Base-by-base conservation (phyloP, 129 eudicot genomes). In the Chrysanthemum makinoi region DNA sequence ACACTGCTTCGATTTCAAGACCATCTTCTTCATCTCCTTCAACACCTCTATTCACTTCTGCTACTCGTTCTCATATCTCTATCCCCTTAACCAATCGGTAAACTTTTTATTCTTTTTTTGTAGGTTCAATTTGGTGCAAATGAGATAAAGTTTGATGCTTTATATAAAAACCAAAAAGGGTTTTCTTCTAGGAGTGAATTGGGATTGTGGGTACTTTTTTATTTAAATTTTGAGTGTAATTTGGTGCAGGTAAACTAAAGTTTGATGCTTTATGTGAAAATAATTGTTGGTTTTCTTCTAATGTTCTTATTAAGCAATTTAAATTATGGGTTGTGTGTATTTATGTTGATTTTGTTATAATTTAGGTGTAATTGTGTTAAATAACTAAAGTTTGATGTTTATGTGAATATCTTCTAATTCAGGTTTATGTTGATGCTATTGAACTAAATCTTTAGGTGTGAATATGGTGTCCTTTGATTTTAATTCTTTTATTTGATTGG, bases 1-100 rank as follows among this genome's bases (percentile, higher is more conserved):
- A 66, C 77, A 70, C 79, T 18, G 78, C 89, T 33, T 56, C 87
- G 70, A 71, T 91, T 71, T 72, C 82, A 62, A 47, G 76, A 57
- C 71, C 83, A 19, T 66, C 85, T 10, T 70, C 87, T 50, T 65
- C n/a, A 19, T 18, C 78, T 13, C 60, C 68, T 53, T 56, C 52
- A 64, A 57, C 68, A 64, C 15, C 75, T 50, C 49, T 66, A 12
- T 75, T 77, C 17, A 82, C 85, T 51, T 80, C 83, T 61, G 75
- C 80, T 61, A 75, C 65, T 48, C 73, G 48, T 55, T 53, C 80
- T 3, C 73, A 72, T 50, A 51, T 62, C 51, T 67, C 76, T 10
- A 54, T 62, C 39, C 64, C 65, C 47, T 75, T 76, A 78, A 14
- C 39, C 54, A 63, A 67, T 53, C 80, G 91, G 97, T 90, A 16